phyloP scores from a whole-genome alignment of 176 grass and related monocot genomes.

The Echinochloa phyllopogon region DNA sequence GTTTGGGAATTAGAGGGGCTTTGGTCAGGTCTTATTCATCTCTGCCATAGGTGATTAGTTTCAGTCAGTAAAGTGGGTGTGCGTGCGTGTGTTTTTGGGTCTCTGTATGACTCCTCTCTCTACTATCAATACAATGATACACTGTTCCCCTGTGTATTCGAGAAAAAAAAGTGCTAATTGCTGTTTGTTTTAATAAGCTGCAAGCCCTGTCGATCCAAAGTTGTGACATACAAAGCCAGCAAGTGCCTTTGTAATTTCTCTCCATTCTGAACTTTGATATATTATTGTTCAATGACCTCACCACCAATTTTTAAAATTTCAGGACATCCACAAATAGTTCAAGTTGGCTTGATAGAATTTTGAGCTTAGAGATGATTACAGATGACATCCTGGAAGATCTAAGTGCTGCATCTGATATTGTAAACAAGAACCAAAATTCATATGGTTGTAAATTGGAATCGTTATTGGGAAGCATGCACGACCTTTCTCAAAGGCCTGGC shows the following conservation, averaged over 20 bases:
- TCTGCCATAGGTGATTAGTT: no score
- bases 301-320: slow-evolving; percentile 19
- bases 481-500: slow-evolving; percentile 54
- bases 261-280: slow-evolving; percentile 2
- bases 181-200: background rate
- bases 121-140: no score
- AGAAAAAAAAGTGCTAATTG: background rate
- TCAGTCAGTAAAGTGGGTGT: no score
- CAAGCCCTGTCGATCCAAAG: slow-evolving; percentile 3
- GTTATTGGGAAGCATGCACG: slow-evolving; percentile 55
- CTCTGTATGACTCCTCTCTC: no score
- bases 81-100: no score
- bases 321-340: slow-evolving; percentile 86
- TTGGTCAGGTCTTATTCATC: no score
- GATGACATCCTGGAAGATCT: slow-evolving; percentile 80
- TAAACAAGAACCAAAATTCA: slow-evolving; percentile 58
- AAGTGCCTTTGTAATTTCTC: background rate
- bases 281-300: slow-evolving; percentile 3
- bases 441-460: slow-evolving; percentile 52
- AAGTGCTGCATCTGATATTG: slow-evolving; percentile 56
- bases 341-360: slow-evolving; percentile 82
- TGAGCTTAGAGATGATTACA: slow-evolving; percentile 79
- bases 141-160: no score
- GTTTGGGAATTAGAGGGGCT: no score
- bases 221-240: background rate